Percentiles rank a stretch among this genome's conserved stretches.
These are phyloP conservation scores for Gliomastix tumulicola DNA, from an alignment of 2,329 filamentous ascomycete genomes.

Conservation along the genomic window DNA sequence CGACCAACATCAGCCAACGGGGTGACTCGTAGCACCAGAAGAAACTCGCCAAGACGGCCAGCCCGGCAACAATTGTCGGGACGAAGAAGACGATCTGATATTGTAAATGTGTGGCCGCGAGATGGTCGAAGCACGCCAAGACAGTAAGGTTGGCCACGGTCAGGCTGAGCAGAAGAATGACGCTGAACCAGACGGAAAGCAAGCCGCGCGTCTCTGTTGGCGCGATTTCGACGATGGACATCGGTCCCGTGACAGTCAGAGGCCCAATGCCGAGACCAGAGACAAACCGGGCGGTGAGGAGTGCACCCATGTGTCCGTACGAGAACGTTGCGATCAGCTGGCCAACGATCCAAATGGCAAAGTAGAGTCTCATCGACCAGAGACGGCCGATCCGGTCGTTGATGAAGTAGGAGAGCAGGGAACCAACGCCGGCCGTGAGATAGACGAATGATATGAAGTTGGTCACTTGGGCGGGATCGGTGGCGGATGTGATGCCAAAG, in stretches of 20 bases:
- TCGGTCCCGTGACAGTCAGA: conserved; percentile 25
- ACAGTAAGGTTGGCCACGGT: conserved; percentile 21
- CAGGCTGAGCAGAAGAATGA: conserved; percentile 25
- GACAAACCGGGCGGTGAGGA: conserved; percentile 28
- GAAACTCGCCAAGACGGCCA: conserved; percentile 17
- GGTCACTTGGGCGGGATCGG: conserved; percentile 10
- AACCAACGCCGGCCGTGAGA: conserved; percentile 13
- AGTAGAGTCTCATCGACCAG: conserved; percentile 30
- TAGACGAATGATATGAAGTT: conserved; percentile 28
- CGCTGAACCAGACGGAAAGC: conserved; percentile 25
- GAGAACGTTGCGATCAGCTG: conserved; percentile 22
- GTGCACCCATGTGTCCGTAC: conserved; percentile 13
- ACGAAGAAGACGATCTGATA: conserved; percentile 18
- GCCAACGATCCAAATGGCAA: conserved; percentile 21
- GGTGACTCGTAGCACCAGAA: conserved; percentile 23
- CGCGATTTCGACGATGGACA: conserved; percentile 30
- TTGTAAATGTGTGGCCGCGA: conserved; percentile 14
- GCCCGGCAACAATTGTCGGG: conserved; percentile 14
- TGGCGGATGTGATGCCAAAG: conserved; percentile 15
- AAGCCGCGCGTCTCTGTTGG: conserved; percentile 29
- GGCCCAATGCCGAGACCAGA: conserved; percentile 28
- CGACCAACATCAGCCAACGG: conserved; percentile 24
- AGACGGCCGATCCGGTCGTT: conserved; percentile 27
- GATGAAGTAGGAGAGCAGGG: conserved; percentile 24
- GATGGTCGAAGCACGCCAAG: conserved; percentile 21